phyloP scores from a whole-genome alignment of 2,329 filamentous ascomycete genomes.

The Tympanopsis confertula region DNA sequence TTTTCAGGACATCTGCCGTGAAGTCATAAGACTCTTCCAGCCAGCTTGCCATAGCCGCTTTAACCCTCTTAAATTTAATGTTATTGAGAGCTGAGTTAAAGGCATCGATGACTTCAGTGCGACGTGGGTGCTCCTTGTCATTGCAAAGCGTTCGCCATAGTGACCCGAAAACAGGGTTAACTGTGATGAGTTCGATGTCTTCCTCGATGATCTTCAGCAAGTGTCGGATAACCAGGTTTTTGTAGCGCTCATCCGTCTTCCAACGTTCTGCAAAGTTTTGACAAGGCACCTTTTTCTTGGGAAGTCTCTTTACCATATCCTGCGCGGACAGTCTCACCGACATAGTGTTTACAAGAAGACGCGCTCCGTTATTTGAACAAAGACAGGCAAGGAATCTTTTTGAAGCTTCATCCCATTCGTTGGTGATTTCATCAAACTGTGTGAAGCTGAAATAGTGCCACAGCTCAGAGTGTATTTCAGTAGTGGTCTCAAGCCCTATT shows the following conservation, averaged over 20 bases:
- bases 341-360: too few relatives aligned
- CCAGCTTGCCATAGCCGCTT: constrained; percentile 29
- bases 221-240: constrained; percentile 21
- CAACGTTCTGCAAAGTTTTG: constrained; percentile 22
- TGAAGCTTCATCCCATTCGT: too few relatives aligned
- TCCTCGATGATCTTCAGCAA: constrained; percentile 27
- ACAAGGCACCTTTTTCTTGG: constrained; percentile 15
- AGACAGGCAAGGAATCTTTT: too few relatives aligned
- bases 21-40: constrained; percentile 38
- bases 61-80: constrained; percentile 18
- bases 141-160: constrained; percentile 36
- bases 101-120: constrained; percentile 25
- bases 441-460: too few relatives aligned
- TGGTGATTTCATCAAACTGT: too few relatives aligned
- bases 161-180: constrained; percentile 36
- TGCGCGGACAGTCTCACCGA: constrained; percentile 6
- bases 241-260: constrained; percentile 21
- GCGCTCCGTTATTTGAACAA: too few relatives aligned
- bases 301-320: constrained; percentile 16
- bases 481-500: constrained; percentile 7
- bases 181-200: constrained; percentile 28
- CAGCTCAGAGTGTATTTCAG: too few relatives aligned
- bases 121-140: constrained; percentile 25
- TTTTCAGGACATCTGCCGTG: constrained; percentile 25
- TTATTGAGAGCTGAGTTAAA: constrained; percentile 27